Percentiles rank a stretch among this genome's conserved stretches.
Evolutionary conservation across 2,329 filamentous ascomycete genomes (phyloP).

Genomic region (Aphanoascus verrucosus): DNA sequence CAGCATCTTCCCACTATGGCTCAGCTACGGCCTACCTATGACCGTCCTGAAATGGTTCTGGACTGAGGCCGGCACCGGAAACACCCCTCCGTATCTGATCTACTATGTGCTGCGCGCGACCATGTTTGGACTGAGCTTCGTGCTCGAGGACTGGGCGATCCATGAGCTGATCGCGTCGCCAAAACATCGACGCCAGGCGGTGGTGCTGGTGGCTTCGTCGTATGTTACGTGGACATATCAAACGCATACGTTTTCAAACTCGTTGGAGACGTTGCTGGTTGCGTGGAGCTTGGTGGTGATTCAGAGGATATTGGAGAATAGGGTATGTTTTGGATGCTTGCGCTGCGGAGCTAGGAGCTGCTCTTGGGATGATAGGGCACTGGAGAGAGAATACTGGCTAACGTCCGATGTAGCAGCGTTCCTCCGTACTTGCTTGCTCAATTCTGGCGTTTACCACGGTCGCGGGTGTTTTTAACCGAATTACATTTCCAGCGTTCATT

Average conservation of each 20-base stretch:
- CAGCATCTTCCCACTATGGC: conserved; percentile 94
- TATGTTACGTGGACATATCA: conserved; percentile 99
- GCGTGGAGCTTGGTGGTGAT: conserved; percentile 90
- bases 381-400: conserved; percentile 13
- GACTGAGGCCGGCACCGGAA: conserved; percentile 68
- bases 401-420: conserved; percentile 48
- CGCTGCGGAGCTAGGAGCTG: neutral
- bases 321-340: conserved; percentile 43
- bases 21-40: conserved; percentile 89
- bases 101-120: conserved; percentile 81
- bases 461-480: conserved; percentile 87
- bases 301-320: conserved; percentile 68
- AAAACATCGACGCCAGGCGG: conserved; percentile 58
- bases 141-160: conserved; percentile 94
- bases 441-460: conserved; percentile 72
- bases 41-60: conserved; percentile 84
- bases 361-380: neutral
- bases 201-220: conserved; percentile 81
- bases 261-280: conserved; percentile 84
- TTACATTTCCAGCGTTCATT: conserved; percentile 91
- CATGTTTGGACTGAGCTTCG: conserved; percentile 93
- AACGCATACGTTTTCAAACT: conserved; percentile 96
- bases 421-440: conserved; percentile 63
- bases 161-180: conserved; percentile 76
- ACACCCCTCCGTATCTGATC: conserved; percentile 66